phyloP scores from a whole-genome alignment of 108 stramenopile genomes.

The Stephanodiscus triporus region DNA sequence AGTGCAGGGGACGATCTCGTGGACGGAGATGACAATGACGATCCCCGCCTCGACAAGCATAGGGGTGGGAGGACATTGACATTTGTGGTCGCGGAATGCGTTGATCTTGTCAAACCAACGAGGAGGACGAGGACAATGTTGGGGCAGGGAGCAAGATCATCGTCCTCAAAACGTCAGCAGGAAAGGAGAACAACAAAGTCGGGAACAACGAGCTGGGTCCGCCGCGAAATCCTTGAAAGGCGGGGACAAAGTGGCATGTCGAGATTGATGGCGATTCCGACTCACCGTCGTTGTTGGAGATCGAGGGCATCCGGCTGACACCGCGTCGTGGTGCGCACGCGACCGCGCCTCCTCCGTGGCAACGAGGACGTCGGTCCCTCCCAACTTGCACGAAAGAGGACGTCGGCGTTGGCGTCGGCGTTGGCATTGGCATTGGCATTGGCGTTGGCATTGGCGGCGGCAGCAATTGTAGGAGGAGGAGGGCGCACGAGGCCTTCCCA shows the following conservation, averaged over 20 bases:
- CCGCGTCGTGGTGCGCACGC: constrained; percentile 1
- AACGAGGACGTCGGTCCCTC: not conserved
- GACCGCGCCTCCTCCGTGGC: constrained; percentile 20
- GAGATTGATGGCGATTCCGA: constrained; percentile 14
- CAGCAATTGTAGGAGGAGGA: not conserved
- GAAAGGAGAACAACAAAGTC: constrained; percentile 14
- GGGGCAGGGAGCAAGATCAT: not conserved
- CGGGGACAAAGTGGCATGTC: too few species aligned
- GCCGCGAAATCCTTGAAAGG: not conserved
- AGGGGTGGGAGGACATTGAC: too few species aligned
- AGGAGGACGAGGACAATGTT: constrained; percentile 10
- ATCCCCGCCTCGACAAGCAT: too few species aligned
- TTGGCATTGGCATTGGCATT: too few species aligned
- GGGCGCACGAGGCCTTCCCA: constrained; percentile 6
- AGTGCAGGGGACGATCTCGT: too few species aligned
- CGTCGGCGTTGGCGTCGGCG: not conserved
- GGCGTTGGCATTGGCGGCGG: not conserved
- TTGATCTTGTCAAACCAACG: constrained; percentile 30
- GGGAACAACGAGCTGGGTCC: too few species aligned
- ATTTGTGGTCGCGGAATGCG: too few species aligned
- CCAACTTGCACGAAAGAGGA: not conserved
- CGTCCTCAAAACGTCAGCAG: not conserved
- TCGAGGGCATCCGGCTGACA: constrained; percentile 13
- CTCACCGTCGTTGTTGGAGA: constrained; percentile 13
- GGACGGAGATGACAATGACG: too few species aligned